Percentiles rank a stretch among this genome's conserved stretches.
Evolutionary conservation across 2,329 filamentous ascomycete genomes (phyloP).

Genomic region (Ustilaginoidea virens): DNA sequence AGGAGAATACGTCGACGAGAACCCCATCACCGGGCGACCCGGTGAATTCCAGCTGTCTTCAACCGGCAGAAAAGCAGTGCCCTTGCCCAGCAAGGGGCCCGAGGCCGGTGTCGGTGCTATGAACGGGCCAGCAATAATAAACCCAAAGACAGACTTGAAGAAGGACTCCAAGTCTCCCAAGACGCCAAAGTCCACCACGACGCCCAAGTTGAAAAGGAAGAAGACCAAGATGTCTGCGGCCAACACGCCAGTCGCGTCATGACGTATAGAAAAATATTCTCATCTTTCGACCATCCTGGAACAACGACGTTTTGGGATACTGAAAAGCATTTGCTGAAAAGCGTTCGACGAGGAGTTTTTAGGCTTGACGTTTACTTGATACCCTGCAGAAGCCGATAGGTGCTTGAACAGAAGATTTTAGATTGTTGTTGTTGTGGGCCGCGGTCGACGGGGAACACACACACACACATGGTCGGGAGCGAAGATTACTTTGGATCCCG

Average conservation of each 20-base stretch:
- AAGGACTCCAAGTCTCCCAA: slow-evolving; percentile 31
- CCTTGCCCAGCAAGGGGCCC: slow-evolving; percentile 15
- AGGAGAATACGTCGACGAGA: slow-evolving; percentile 52
- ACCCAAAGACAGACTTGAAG: slow-evolving; percentile 27
- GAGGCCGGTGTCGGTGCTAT: slow-evolving; percentile 18
- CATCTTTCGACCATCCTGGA: too few species aligned
- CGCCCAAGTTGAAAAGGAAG: slow-evolving; percentile 28
- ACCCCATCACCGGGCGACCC: slow-evolving; percentile 49
- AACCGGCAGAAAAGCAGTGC: slow-evolving; percentile 35
- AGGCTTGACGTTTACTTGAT: too few species aligned
- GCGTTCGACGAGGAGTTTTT: neutral
- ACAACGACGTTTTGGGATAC: neutral
- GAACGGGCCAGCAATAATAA: slow-evolving; percentile 21
- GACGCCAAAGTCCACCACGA: slow-evolving; percentile 24
- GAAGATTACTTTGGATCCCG: too few species aligned
- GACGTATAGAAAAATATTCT: too few species aligned
- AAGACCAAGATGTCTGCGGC: slow-evolving; percentile 30
- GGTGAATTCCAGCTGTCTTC: slow-evolving; percentile 50
- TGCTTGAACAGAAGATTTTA: too few species aligned
- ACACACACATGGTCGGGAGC: too few species aligned
- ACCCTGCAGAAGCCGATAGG: too few species aligned
- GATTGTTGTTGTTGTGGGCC: too few species aligned
- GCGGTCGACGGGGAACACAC: too few species aligned
- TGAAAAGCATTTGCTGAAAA: neutral
- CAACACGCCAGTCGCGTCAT: slow-evolving; percentile 17